Base-by-base conservation (phyloP, 345 rosid species). In the Tarenaya hassleriana region DNA sequence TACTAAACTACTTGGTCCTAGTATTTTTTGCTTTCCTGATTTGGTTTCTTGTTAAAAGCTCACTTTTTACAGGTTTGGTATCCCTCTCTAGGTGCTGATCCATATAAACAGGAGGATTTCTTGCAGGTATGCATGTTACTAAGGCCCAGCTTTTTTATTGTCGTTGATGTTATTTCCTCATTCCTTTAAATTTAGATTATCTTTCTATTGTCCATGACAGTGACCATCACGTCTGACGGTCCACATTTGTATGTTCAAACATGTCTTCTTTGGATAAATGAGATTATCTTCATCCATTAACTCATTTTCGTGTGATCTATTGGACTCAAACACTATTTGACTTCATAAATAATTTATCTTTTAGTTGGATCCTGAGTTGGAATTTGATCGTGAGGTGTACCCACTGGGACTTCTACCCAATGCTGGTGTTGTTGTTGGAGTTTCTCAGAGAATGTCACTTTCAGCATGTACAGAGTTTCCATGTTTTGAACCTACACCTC, bases 391-490 rank as follows among this genome's bases (percentile, higher is more conserved):
- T 35, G 98, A 92, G 78, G 90, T 88, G 27, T 92, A 88, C 64
- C 97, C 98, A 40, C 60, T 92, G 50, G 97, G 98, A 34, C 97
- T 92, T 71, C 79, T 92, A 70, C 98, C 98, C 64, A 92, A 85
- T 66, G 86, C 77, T 37, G 98, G 98, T 35, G 88, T 88, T 20
- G 95, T 88, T 64, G 97, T 92, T 60, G 95, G 98, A 61, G 88
- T 88, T 56, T 88, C 90, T 50, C 98, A 92, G 66, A 81, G 96
- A 70, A 62, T 92, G 90, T 92, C 95, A 21, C 88, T 88, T 81
- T 79, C 95, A n/a, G 94, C 96, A 42, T 78, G 91, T 68, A 83
- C 98, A 19, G 98, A 92, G 67, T 92, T 92, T 64, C 95, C 98
- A 0, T 85, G 97, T 74, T 92, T 92, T 71, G 95, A 92, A 71